Conservation (phyloP, 2,329 filamentous ascomycete genomes). For the Penicillium sp. region DNA sequence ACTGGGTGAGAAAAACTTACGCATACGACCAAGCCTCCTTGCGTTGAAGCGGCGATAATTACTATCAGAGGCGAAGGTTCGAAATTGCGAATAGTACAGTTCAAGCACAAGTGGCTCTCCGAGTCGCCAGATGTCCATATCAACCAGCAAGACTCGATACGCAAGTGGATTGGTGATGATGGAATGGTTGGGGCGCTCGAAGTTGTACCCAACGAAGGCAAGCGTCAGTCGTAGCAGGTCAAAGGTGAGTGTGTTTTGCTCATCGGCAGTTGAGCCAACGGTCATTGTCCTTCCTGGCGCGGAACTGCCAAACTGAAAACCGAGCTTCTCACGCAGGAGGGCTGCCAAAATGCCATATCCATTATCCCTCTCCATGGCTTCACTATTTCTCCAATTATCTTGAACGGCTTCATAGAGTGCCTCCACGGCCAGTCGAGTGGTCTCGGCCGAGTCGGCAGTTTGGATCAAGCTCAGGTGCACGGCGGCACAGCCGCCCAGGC, state of each 20-base stretch:
- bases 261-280: conserved; percentile 39
- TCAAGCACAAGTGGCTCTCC: conserved; percentile 73
- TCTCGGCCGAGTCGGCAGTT: conserved; percentile 65
- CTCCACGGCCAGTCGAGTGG: conserved; percentile 72
- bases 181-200: conserved; percentile 74
- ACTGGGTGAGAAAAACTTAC: conserved; percentile 65
- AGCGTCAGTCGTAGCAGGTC: conserved; percentile 74
- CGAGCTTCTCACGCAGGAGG: conserved; percentile 76
- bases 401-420: conserved; percentile 82
- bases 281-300: conserved; percentile 45
- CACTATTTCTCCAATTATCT: conserved; percentile 94
- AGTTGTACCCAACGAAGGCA: conserved; percentile 83
- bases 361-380: conserved; percentile 94
- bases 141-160: conserved; percentile 86
- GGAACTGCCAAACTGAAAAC: conserved; percentile 28
- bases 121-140: conserved; percentile 88
- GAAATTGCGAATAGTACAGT: conserved; percentile 90
- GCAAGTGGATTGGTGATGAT: conserved; percentile 95
- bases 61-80: conserved; percentile 82
- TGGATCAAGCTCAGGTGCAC: conserved; percentile 83
- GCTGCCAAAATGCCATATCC: conserved; percentile 86
- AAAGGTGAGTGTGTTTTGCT: conserved; percentile 53
- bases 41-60: conserved; percentile 91
- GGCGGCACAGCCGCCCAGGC: conserved; percentile 84
- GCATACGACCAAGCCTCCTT: conserved; percentile 81